Evolutionary conservation across 768 basidiomycete genomes (phyloP).

Genomic region (Daedaleopsis sinensis): DNA sequence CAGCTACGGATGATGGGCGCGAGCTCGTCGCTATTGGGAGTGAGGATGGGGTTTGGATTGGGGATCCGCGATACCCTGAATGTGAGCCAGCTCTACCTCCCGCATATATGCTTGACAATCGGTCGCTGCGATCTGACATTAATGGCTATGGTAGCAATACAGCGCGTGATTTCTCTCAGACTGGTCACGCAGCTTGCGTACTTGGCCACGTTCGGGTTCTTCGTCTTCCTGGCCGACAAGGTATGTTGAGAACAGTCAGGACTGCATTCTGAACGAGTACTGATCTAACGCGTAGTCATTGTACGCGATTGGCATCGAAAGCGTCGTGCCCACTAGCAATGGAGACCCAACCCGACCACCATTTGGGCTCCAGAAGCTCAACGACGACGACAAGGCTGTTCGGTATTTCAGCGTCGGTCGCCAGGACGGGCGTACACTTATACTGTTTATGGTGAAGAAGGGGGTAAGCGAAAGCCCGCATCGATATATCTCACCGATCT

Average conservation of each 20-base stretch:
- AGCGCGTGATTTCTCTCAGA: slow-evolving; percentile 50
- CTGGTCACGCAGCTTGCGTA: slow-evolving; percentile 50
- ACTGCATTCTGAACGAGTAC: neutral
- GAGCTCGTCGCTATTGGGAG: slow-evolving; percentile 49
- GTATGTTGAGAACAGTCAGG: slow-evolving; percentile 19
- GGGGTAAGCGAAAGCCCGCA: slow-evolving; percentile 1
- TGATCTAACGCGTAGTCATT: slow-evolving; percentile 32
- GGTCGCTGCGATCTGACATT: neutral
- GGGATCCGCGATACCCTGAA: slow-evolving; percentile 41
- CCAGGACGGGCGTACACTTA: slow-evolving; percentile 46
- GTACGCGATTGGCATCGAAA: slow-evolving; percentile 50
- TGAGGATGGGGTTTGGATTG: slow-evolving; percentile 55
- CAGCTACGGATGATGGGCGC: slow-evolving; percentile 44
- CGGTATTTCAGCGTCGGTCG: slow-evolving; percentile 55
- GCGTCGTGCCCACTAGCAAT: slow-evolving; percentile 45
- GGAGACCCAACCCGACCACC: slow-evolving; percentile 26
- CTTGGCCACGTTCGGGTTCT: slow-evolving; percentile 49
- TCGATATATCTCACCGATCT: neutral
- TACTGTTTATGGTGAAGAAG: slow-evolving; percentile 43
- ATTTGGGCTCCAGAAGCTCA: slow-evolving; percentile 45
- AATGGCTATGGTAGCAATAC: slow-evolving; percentile 35
- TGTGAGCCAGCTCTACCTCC: slow-evolving; percentile 28
- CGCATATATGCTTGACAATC: neutral
- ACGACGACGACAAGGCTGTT: slow-evolving; percentile 43
- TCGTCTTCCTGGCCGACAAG: slow-evolving; percentile 51